Evolutionary conservation across 495 filamentous ascomycete species (phyloP).

Genomic region (Paragyromitra xinjiangensis): DNA sequence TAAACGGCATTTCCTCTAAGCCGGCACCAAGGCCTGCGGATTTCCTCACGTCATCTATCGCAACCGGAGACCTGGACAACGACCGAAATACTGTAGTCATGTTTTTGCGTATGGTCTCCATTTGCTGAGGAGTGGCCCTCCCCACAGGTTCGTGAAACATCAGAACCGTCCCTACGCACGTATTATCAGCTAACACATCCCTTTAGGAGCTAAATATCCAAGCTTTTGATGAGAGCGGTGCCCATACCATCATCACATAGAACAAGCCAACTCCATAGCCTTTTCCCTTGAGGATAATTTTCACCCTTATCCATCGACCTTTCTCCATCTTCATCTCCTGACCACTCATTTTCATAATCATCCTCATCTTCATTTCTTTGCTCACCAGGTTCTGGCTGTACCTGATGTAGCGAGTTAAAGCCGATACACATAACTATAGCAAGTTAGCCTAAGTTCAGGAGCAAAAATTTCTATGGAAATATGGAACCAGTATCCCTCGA

Average conservation of each 20-base stretch:
- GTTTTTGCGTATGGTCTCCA: conserved; percentile 69
- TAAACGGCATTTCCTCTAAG: conserved; percentile 58
- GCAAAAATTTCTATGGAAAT: neutral
- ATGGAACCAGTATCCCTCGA: neutral
- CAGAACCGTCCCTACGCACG: conserved; percentile 71
- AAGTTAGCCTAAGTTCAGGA: conserved; percentile 15
- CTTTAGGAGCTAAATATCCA: neutral
- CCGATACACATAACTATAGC: conserved; percentile 77
- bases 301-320: conserved; percentile 56
- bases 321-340: conserved; percentile 49
- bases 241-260: conserved; percentile 78
- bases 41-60: conserved; percentile 35
- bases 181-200: conserved; percentile 40
- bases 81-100: conserved; percentile 75
- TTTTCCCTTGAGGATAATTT: conserved; percentile 68
- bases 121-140: conserved; percentile 57
- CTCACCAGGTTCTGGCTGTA: conserved; percentile 55
- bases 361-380: conserved; percentile 30
- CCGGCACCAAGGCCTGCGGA: conserved; percentile 29
- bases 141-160: conserved; percentile 78
- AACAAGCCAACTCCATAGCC: conserved; percentile 83
- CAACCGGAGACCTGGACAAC: conserved; percentile 63
- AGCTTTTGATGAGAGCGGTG: neutral
- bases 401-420: conserved; percentile 78
- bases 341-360: conserved; percentile 41